Conservation (phyloP, 2,329 filamentous ascomycete species). For the Colletotrichum caudatum region DNA sequence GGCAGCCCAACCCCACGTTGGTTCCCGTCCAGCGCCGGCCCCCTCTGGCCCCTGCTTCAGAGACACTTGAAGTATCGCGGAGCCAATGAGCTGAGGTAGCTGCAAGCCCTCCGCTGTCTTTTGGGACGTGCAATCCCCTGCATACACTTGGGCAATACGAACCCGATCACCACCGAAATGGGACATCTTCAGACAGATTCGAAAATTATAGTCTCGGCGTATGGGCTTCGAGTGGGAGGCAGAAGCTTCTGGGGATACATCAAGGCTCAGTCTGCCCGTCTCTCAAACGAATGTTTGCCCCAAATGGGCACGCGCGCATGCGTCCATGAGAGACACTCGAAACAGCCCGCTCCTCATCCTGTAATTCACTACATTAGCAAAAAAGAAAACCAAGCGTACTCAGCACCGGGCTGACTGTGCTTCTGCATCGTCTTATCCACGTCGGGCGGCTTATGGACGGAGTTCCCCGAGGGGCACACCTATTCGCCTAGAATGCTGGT, state of each 20-base stretch:
- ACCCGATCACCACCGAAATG: slow-evolving; percentile 9
- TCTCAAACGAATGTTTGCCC: neutral
- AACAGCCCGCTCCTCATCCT: slow-evolving; percentile 16
- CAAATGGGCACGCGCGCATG: neutral
- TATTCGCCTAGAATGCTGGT: slow-evolving; percentile 8
- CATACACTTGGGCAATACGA: slow-evolving; percentile 27
- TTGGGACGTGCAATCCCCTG: slow-evolving; percentile 32
- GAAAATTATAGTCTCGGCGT: neutral
- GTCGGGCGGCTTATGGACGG: slow-evolving; percentile 13
- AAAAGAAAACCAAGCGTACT: slow-evolving; percentile 20
- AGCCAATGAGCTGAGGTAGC: slow-evolving; percentile 27
- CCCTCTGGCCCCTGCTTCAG: slow-evolving; percentile 22
- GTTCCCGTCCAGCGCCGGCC: slow-evolving; percentile 16
- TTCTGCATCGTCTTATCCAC: slow-evolving; percentile 16
- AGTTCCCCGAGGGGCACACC: slow-evolving; percentile 11
- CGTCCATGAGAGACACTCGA: slow-evolving; percentile 18
- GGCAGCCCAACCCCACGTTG: slow-evolving; percentile 36
- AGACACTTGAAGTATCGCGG: slow-evolving; percentile 12
- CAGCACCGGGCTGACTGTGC: slow-evolving; percentile 33
- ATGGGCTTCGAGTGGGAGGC: neutral
- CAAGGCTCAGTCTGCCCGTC: neutral
- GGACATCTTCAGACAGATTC: slow-evolving; percentile 21
- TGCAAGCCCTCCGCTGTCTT: slow-evolving; percentile 20
- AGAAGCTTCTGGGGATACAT: neutral
- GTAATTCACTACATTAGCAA: neutral